phyloP scores from a whole-genome alignment of 257 asterid genomes.

The Salvia rosmarinus region DNA sequence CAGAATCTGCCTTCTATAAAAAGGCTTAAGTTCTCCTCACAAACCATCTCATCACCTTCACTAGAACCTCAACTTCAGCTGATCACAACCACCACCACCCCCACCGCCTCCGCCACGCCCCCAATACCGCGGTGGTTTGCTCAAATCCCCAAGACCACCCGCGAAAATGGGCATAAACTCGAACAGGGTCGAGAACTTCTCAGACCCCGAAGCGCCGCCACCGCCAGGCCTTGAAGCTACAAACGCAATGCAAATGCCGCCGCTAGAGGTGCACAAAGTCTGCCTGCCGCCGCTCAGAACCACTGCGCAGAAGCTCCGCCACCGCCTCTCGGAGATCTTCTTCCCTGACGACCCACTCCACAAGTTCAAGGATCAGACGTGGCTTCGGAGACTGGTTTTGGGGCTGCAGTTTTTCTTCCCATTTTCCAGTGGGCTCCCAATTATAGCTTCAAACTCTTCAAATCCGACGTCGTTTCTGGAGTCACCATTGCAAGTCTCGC shows the following conservation, averaged over 20 bases:
- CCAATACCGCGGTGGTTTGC: neutral
- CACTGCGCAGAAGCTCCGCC: constrained; percentile 67
- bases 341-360: constrained; percentile 95
- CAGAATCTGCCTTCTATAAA: constrained; percentile 37
- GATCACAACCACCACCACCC: neutral
- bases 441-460: constrained; percentile 51
- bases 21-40: constrained; percentile 2
- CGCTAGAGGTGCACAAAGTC: constrained; percentile 61
- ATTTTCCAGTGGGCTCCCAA: constrained; percentile 78
- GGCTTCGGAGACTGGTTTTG: constrained; percentile 48
- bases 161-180: constrained; percentile 54
- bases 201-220: constrained; percentile 37
- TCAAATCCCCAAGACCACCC: neutral
- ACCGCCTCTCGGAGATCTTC: constrained; percentile 71
- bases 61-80: constrained; percentile 23
- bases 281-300: constrained; percentile 70
- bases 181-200: constrained; percentile 56
- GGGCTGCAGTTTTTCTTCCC: constrained; percentile 76
- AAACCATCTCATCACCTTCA: constrained; percentile 1
- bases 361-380: constrained; percentile 70
- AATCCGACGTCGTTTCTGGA: constrained; percentile 77
- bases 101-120: neutral
- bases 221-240: constrained; percentile 31
- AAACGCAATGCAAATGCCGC: constrained; percentile 29
- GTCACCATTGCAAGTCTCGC: constrained; percentile 90